These are phyloP conservation scores for Trametes cingulata DNA, from an alignment of 768 basidiomycete genomes.

Conservation along the genomic window DNA sequence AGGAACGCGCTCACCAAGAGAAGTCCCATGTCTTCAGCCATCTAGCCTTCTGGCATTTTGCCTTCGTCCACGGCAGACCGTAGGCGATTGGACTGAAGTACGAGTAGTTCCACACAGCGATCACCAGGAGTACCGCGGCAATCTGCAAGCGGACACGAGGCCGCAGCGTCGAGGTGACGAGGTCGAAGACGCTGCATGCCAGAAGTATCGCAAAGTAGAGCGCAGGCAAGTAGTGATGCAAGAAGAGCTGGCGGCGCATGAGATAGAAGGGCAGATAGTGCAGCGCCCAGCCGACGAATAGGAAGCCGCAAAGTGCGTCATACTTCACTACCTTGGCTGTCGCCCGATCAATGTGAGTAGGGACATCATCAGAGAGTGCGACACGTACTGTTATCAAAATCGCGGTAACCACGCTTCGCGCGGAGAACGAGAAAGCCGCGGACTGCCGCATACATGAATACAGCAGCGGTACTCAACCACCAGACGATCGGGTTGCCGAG, in stretches of 20 bases:
- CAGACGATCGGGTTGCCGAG: slow-evolving; percentile 94
- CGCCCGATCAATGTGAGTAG: background rate
- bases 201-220: slow-evolving; percentile 91
- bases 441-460: slow-evolving; percentile 63
- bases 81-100: slow-evolving; percentile 84
- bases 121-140: slow-evolving; percentile 67
- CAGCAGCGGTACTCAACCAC: slow-evolving; percentile 79
- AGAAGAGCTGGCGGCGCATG: slow-evolving; percentile 95
- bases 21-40: slow-evolving; percentile 98
- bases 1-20: slow-evolving; percentile 53
- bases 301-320: slow-evolving; percentile 86
- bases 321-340: slow-evolving; percentile 90
- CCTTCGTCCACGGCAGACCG: slow-evolving; percentile 84
- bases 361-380: background rate
- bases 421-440: slow-evolving; percentile 84
- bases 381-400: slow-evolving; percentile 86
- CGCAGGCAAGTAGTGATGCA: slow-evolving; percentile 98
- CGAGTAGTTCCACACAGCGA: slow-evolving; percentile 77
- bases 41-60: slow-evolving; percentile 69
- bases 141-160: slow-evolving; percentile 80
- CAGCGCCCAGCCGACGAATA: slow-evolving; percentile 87
- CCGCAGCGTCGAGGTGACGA: slow-evolving; percentile 74
- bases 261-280: slow-evolving; percentile 98
- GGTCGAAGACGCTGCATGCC: slow-evolving; percentile 77
- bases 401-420: slow-evolving; percentile 86